These are phyloP conservation scores for Penicillium freii DNA, from an alignment of 2,329 filamentous ascomycete genomes.

Conservation along the genomic window DNA sequence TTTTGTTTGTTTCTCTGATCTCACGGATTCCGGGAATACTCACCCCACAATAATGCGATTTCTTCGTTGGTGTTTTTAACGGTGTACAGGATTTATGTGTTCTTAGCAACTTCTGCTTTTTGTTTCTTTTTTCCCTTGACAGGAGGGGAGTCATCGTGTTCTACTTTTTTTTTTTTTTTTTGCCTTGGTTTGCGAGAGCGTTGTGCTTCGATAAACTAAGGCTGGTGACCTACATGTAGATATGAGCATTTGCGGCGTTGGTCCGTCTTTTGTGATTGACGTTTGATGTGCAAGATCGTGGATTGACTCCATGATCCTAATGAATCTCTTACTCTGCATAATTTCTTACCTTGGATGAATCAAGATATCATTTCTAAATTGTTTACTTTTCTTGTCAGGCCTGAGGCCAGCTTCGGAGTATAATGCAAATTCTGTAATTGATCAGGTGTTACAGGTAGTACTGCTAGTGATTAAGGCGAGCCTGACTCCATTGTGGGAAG, in stretches of 20 bases:
- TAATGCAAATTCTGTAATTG: neutral
- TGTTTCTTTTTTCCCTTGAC: constrained; percentile 17
- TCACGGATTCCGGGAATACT: constrained; percentile 24
- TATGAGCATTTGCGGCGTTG: constrained; percentile 43
- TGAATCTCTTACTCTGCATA: constrained; percentile 20
- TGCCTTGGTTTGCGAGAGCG: constrained; percentile 26
- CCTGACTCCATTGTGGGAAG: neutral
- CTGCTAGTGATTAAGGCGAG: neutral
- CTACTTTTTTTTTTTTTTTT: constrained; percentile 28
- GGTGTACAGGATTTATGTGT: constrained; percentile 20
- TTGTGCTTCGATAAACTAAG: constrained; percentile 36
- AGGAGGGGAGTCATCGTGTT: constrained; percentile 22
- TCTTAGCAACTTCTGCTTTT: constrained; percentile 18
- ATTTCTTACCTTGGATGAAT: constrained; percentile 1
- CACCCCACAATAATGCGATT: constrained; percentile 13
- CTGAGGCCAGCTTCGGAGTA: neutral
- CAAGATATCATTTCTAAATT: constrained; percentile 3
- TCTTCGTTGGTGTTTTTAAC: constrained; percentile 14
- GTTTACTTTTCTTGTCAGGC: neutral
- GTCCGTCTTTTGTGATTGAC: constrained; percentile 25
- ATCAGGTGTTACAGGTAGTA: neutral
- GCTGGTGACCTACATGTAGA: constrained; percentile 40
- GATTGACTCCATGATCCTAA: constrained; percentile 26
- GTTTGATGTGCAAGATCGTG: constrained; percentile 19
- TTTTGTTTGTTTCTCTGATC: constrained; percentile 19